phyloP scores from a whole-genome alignment of 345 rosid species.

The Eucalyptus camaldulensis region DNA sequence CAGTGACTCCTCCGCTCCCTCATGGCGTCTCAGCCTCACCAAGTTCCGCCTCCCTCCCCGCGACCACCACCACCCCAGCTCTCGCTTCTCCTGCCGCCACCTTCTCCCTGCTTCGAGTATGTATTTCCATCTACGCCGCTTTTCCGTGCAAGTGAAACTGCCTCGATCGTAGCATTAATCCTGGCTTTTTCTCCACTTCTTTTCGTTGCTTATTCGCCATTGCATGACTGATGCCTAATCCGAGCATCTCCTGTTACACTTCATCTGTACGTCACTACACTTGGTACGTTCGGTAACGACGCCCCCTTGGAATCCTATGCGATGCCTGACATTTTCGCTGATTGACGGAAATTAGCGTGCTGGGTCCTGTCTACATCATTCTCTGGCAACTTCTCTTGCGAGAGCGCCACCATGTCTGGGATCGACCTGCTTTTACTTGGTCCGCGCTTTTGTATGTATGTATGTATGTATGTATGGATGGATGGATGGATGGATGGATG shows the following conservation, averaged over 20 bases:
- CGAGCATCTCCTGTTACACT: background rate
- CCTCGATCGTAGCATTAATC: background rate
- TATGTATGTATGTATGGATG: background rate
- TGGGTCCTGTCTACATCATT: background rate
- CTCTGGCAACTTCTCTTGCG: background rate
- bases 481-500: background rate
- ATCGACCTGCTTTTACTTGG: background rate
- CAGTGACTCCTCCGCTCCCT: background rate
- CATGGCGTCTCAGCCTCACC: constrained; percentile 1
- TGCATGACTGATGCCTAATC: background rate
- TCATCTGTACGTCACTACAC: background rate
- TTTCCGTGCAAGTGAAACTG: background rate
- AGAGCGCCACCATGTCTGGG: background rate
- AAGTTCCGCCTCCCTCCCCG: background rate
- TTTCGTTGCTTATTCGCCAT: background rate
- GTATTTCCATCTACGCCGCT: background rate
- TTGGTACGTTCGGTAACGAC: background rate
- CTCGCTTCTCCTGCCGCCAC: background rate
- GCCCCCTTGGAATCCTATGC: background rate
- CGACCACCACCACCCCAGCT: background rate
- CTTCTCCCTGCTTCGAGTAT: background rate
- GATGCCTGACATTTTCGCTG: background rate
- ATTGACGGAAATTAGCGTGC: background rate
- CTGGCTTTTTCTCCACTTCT: background rate
- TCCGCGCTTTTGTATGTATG: background rate